phyloP scores from a whole-genome alignment of 2,329 filamentous ascomycete genomes.

The Diplodia mutila region DNA sequence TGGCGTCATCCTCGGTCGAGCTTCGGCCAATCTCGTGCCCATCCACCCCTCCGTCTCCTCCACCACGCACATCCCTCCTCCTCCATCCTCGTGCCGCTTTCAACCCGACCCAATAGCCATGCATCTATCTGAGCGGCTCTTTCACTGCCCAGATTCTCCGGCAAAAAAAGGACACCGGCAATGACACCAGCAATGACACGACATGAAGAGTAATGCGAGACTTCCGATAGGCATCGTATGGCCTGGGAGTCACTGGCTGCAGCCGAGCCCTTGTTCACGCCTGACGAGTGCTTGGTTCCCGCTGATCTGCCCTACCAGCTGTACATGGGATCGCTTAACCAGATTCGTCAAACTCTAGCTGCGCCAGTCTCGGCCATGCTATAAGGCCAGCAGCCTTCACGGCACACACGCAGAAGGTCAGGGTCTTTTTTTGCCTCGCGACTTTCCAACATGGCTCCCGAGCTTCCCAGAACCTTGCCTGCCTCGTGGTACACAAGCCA shows the following conservation, averaged over 20 bases:
- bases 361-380: not conserved
- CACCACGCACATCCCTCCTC: not conserved
- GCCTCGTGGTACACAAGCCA: constrained; percentile 51
- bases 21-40: not conserved
- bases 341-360: not conserved
- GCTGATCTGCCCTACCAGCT: not conserved
- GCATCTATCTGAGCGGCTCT: not conserved
- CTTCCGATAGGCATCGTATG: not conserved
- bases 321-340: not conserved
- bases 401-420: not conserved
- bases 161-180: not conserved
- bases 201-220: not conserved
- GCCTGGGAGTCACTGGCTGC: not conserved
- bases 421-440: not conserved
- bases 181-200: not conserved
- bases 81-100: not conserved
- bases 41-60: not conserved
- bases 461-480: constrained; percentile 38
- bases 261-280: not conserved
- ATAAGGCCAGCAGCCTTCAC: not conserved
- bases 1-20: not conserved
- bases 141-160: not conserved
- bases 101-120: not conserved
- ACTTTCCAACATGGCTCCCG: not conserved
- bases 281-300: too few species aligned